Conservation (phyloP, 2,329 filamentous ascomycete genomes). For the Aspergillus quadricinctus region DNA sequence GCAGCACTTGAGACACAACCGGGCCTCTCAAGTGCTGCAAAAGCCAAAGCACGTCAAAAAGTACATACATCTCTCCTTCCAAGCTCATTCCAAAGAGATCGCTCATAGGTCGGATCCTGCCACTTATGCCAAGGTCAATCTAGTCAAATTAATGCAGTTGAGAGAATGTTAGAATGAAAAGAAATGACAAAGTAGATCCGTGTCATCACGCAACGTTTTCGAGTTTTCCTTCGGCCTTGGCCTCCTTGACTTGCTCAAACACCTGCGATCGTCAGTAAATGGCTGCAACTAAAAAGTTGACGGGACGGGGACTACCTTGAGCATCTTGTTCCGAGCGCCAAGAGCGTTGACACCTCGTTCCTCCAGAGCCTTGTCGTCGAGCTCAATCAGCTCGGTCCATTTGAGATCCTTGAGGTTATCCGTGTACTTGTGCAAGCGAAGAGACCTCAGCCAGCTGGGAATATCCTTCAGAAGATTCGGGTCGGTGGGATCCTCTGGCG, state of each 20-base stretch:
- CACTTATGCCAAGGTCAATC: constrained; percentile 21
- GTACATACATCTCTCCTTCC: constrained; percentile 12
- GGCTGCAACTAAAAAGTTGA: no score
- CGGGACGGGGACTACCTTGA: constrained; percentile 59
- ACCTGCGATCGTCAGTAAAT: constrained; percentile 50
- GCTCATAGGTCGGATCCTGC: constrained; percentile 21
- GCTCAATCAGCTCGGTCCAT: constrained; percentile 86
- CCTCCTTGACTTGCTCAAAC: constrained; percentile 90
- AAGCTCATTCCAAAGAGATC: constrained; percentile 12
- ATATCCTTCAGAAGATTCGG: constrained; percentile 87
- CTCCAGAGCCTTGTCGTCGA: constrained; percentile 91
- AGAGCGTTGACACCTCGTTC: constrained; percentile 91
- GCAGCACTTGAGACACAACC: constrained; percentile 19
- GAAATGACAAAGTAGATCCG: constrained; percentile 8
- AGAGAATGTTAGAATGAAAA: constrained; percentile 22
- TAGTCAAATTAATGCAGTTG: constrained; percentile 25
- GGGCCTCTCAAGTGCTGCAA: constrained; percentile 13
- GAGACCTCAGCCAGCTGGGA: constrained; percentile 88
- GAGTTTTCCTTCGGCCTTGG: constrained; percentile 69
- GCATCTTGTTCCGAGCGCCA: constrained; percentile 92
- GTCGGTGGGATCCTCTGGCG: constrained; percentile 95
- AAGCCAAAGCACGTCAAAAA: constrained; percentile 12
- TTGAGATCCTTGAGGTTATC: constrained; percentile 97
- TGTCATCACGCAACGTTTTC: constrained; percentile 28
- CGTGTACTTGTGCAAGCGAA: constrained; percentile 97